A percentile compares a stretch with the other conserved stretches of the same genome.
These are phyloP conservation scores for Pseudoturritis turrita DNA, from an alignment of 345 rosid species.

Conservation along the genomic window DNA sequence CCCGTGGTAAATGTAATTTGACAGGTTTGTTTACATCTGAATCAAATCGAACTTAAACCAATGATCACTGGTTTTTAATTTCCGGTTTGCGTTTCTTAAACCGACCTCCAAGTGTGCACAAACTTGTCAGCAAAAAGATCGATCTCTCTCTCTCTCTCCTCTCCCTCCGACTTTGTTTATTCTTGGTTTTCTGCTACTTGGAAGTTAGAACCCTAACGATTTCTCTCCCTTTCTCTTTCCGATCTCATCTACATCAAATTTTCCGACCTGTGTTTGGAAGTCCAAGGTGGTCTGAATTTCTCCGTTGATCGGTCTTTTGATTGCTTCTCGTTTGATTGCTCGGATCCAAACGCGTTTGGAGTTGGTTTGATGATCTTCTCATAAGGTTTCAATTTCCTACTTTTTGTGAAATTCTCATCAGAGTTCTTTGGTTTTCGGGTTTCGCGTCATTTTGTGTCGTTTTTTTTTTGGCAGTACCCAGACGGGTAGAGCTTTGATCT, in stretches of 20 bases:
- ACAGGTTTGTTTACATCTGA: neutral
- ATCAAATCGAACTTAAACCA: neutral
- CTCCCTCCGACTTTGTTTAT: neutral
- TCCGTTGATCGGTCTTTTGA: neutral
- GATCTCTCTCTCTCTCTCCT: neutral
- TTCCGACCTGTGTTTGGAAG: neutral
- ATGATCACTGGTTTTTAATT: neutral
- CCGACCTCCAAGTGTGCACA: conserved; percentile 1
- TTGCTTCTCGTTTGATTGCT: neutral
- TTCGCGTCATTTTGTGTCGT: neutral
- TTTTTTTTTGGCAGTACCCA: neutral
- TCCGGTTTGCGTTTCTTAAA: conserved; percentile 1
- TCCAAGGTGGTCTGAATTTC: neutral
- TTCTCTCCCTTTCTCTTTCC: neutral
- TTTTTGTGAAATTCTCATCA: neutral
- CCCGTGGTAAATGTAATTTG: neutral
- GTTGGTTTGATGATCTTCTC: conserved; percentile 1
- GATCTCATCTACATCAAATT: neutral
- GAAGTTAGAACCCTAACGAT: conserved; percentile 20
- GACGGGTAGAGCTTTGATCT: conserved; percentile 14
- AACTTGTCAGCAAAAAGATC: neutral
- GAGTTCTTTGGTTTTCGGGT: neutral
- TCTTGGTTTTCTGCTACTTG: neutral
- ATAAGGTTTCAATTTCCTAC: conserved; percentile 17
- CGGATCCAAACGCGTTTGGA: neutral